Base-by-base conservation (phyloP, 164 flowering plant genomes). In the Nelumbo lutea region DNA sequence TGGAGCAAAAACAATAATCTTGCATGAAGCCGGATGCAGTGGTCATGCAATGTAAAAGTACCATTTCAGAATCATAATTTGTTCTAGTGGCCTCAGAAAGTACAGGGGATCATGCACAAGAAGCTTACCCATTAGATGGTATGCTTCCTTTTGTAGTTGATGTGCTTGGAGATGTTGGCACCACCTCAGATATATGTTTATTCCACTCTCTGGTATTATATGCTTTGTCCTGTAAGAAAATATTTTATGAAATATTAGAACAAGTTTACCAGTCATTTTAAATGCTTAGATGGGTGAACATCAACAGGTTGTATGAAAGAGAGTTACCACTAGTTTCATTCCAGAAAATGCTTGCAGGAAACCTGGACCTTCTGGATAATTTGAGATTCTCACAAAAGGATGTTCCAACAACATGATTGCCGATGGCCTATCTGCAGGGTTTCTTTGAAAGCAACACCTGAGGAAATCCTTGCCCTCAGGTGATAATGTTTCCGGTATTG, bases 381-480 rank as follows among this genome's bases (percentile, higher is more conserved):
- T 80, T 0, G 88, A 76, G 74, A 59, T 77, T 70, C 76, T 85
- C 46, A 93, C 41, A 75, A 91, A 93, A 1, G 75, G 83, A 80
- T 94, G 98, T 48, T 86, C 93, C 27, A 94, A 79, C 55, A 94
- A 72, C 81, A 5, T 71, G 73, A 66, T 77, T 45, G 98, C 97
- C 0, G 93, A 40, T 61, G 96, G 88, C 78, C 98, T 83, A 55
- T 94, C 93, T 46, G 90, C 90, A 68, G 98, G 98, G 60, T 90
- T 90, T 78, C 93, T 84, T n/a, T 51, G 78, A 64, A 94, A 90
- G 82, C 98, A 94, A 72, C 82, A 77, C 42, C 68, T 73, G n/a
- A 94, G 64, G 70, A 94, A 94, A 71, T 90, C 95, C 80, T 88
- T 90, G 27, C 95, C 97, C 45, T 89, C 89, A 9, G 80, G 42